Evolutionary conservation across 352 stramenopile species (phyloP), one percentile per base, ranked within the genome.

Genomic region (Pythium aristosporum): DNA sequence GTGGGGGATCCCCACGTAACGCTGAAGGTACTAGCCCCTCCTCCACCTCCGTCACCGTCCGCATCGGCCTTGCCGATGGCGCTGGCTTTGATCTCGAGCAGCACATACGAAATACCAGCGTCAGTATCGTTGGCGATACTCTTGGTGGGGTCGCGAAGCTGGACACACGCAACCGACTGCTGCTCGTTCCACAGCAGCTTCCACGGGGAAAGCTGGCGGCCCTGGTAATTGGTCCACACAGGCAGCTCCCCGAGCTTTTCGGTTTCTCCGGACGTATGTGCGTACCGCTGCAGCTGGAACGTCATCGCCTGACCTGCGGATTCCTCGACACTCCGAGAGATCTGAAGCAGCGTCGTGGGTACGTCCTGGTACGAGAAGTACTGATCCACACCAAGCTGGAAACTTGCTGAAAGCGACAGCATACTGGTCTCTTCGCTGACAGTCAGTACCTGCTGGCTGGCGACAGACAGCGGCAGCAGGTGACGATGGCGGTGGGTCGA

Each of bases 351-450:
- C 5, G 71, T 69, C 2, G 69, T 59, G 15, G 83, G 70, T 13
- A 89, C 60, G 46, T 73, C 69, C 21, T 79, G 73, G 52, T 89
- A 91, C 56, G 76, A 75, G 57, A 81, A 77, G 50, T 91, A 94
- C 57, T 94, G 80, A 15, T 85, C 76, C 1, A 92, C 58, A 8
- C 62, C 79, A 10, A 94, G 72, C 42, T 81, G 72, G 6, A 75
- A 52, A 15, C 15, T 48, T 0, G 67, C 68, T 5, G 71, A 73
- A 11, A 82, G 61, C 47, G 50, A 18, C 39, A 68, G 58, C 42
- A 12, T 37, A 0, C 36, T 51, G 21, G 8, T 50, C 20, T 59
- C 43, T 15, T 56, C 51, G 1, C 23, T 37, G 1, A 42, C 12
- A 5, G 52, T 13, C 15, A 12, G 16, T 11, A 71, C 10, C 12